phyloP scores from a whole-genome alignment of 75 land plant species.

The Picea sitchensis region DNA sequence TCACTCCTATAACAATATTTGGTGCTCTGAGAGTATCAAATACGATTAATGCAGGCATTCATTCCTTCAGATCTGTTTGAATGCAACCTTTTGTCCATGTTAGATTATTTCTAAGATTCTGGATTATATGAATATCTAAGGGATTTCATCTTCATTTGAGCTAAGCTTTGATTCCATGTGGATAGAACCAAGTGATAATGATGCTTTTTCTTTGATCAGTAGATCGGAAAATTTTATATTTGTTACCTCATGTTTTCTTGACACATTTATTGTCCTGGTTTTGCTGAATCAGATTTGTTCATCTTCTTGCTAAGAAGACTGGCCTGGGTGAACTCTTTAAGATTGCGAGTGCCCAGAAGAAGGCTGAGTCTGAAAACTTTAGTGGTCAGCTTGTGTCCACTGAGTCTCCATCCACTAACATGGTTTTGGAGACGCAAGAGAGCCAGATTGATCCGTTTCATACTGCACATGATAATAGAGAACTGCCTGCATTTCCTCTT shows the following conservation, averaged over 20 bases:
- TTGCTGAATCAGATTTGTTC: constrained; percentile 5
- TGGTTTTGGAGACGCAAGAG: constrained; percentile 2
- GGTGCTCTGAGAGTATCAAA: neutral
- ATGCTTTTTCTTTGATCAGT: neutral
- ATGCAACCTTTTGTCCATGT: neutral
- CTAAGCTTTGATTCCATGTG: neutral
- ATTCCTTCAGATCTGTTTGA: neutral
- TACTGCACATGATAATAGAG: neutral
- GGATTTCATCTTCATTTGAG: neutral
- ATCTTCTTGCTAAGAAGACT: constrained; percentile 8
- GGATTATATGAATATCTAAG: neutral
- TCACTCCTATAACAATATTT: neutral
- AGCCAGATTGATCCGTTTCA: neutral
- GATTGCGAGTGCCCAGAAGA: neutral
- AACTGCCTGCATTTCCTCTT: neutral
- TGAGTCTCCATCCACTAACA: constrained; percentile 1
- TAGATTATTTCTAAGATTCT: neutral
- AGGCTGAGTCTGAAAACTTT: neutral
- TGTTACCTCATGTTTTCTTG: neutral
- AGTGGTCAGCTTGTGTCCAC: neutral
- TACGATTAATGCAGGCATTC: neutral
- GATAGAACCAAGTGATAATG: neutral
- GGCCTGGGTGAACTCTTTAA: constrained; percentile 4
- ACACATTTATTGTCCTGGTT: neutral
- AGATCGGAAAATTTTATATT: neutral